Percentiles rank a stretch among this genome's conserved stretches.
These are phyloP conservation scores for Rhytidhysteron rufulum DNA, from an alignment of 2,329 filamentous ascomycete genomes.

Conservation along the genomic window DNA sequence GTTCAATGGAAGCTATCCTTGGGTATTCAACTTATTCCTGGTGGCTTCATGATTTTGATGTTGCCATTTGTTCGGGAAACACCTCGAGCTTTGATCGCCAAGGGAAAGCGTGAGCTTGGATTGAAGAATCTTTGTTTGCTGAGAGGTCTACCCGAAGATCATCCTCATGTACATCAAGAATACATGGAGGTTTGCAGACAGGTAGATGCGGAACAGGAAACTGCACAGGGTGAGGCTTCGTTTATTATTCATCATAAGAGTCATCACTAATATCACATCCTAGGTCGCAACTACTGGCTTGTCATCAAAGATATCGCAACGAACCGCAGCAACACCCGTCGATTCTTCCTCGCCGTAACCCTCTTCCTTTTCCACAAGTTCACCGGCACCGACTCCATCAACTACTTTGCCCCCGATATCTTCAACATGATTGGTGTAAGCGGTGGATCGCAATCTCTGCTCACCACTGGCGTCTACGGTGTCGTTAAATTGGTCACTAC, in stretches of 20 bases:
- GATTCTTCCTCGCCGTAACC: constrained; percentile 33
- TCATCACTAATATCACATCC: background rate
- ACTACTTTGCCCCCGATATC: constrained; percentile 41
- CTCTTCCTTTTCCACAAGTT: constrained; percentile 42
- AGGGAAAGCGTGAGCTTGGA: constrained; percentile 33
- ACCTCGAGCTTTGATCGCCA: constrained; percentile 33
- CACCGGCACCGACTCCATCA: constrained; percentile 39
- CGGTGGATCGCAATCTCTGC: constrained; percentile 24
- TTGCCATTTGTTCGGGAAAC: constrained; percentile 35
- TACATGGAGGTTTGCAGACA: constrained; percentile 37
- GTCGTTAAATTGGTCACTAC: constrained; percentile 32
- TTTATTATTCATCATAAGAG: background rate
- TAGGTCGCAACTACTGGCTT: constrained; percentile 26
- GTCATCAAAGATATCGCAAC: constrained; percentile 32
- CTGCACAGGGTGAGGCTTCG: constrained; percentile 12
- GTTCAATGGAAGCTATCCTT: constrained; percentile 36
- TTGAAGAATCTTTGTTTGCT: constrained; percentile 37
- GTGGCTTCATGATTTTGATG: constrained; percentile 33
- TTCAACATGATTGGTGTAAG: constrained; percentile 36
- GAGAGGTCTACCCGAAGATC: constrained; percentile 36
- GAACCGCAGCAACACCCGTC: constrained; percentile 27
- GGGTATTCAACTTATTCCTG: constrained; percentile 38
- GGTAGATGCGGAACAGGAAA: constrained; percentile 28
- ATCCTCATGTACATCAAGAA: constrained; percentile 38
- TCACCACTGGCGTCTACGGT: constrained; percentile 38